Evolutionary conservation across 1,284 basidiomycete species (phyloP).

Genomic region (Xerocomus minutiporus): DNA sequence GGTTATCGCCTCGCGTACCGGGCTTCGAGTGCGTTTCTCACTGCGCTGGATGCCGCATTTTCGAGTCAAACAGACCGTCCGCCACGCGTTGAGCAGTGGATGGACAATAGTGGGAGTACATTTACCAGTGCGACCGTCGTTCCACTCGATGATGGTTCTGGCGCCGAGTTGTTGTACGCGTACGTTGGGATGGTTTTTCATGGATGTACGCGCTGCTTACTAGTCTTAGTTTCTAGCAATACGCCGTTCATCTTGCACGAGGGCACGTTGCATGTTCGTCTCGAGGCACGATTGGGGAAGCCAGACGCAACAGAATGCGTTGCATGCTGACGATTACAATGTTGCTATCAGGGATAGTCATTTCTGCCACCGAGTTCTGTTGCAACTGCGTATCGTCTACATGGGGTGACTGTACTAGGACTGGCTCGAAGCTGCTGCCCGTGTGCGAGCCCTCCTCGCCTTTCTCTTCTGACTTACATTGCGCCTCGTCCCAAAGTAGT

Average conservation of each 20-base stretch:
- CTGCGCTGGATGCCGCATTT: conserved; percentile 3
- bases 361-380: not conserved
- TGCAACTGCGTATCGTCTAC: conserved; percentile 1
- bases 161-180: conserved; percentile 53
- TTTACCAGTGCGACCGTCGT: conserved; percentile 33
- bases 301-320: conserved; percentile 48
- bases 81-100: conserved; percentile 15
- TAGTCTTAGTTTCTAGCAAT: conserved; percentile 35
- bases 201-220: not conserved
- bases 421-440: not conserved
- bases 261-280: conserved; percentile 46
- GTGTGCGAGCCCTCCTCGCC: conserved; percentile 11
- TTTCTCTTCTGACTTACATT: conserved; percentile 23
- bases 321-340: conserved; percentile 41
- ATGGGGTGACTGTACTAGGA: conserved; percentile 1
- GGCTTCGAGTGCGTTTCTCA: conserved; percentile 2
- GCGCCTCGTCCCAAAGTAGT: conserved; percentile 15
- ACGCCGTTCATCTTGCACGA: conserved; percentile 53
- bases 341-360: too few relatives aligned
- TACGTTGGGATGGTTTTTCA: conserved; percentile 33
- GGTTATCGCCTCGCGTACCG: conserved; percentile 19
- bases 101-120: conserved; percentile 9
- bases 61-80: conserved; percentile 7
- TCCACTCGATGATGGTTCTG: conserved; percentile 35
- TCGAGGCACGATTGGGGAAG: conserved; percentile 52